phyloP scores from a whole-genome alignment of 192 early-diverging fungal genomes.

The Coemansia interrupta region DNA sequence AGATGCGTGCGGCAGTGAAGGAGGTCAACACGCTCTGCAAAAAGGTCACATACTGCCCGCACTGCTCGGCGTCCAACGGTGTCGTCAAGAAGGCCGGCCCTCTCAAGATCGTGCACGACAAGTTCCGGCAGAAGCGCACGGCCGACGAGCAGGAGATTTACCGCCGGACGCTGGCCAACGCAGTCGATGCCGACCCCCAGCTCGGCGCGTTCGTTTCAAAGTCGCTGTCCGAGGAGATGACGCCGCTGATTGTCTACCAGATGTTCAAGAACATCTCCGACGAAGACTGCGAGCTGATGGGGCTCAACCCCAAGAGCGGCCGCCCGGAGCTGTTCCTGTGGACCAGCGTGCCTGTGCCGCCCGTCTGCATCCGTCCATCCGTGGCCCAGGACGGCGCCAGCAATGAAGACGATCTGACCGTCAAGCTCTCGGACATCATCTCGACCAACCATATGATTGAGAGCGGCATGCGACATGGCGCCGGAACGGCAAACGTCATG shows the following conservation, averaged over 20 bases:
- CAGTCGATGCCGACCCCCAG: slow-evolving; percentile 67
- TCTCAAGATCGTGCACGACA: slow-evolving; percentile 93
- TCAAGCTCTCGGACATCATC: slow-evolving; percentile 91
- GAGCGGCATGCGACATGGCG: slow-evolving; percentile 54
- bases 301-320: slow-evolving; percentile 77
- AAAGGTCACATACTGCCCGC: slow-evolving; percentile 78
- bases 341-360: slow-evolving; percentile 93
- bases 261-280: slow-evolving; percentile 83
- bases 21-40: slow-evolving; percentile 80
- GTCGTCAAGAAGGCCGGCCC: slow-evolving; percentile 94
- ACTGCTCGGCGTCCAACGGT: slow-evolving; percentile 80
- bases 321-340: slow-evolving; percentile 92
- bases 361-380: slow-evolving; percentile 92
- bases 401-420: slow-evolving; percentile 96
- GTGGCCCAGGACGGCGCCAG: slow-evolving; percentile 91
- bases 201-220: slow-evolving; percentile 71
- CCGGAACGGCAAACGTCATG: slow-evolving; percentile 66
- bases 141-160: slow-evolving; percentile 72
- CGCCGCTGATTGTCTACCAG: slow-evolving; percentile 78
- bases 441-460: slow-evolving; percentile 77
- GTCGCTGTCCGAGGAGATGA: slow-evolving; percentile 88
- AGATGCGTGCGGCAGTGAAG: slow-evolving; percentile 75
- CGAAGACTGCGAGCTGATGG: slow-evolving; percentile 95
- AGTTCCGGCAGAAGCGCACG: slow-evolving; percentile 78
- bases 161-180: slow-evolving; percentile 71